Evolutionary conservation across 805 yeast genomes (phyloP), one percentile per base, ranked within the genome.

Genomic region (Metschnikowia colocasiae): DNA sequence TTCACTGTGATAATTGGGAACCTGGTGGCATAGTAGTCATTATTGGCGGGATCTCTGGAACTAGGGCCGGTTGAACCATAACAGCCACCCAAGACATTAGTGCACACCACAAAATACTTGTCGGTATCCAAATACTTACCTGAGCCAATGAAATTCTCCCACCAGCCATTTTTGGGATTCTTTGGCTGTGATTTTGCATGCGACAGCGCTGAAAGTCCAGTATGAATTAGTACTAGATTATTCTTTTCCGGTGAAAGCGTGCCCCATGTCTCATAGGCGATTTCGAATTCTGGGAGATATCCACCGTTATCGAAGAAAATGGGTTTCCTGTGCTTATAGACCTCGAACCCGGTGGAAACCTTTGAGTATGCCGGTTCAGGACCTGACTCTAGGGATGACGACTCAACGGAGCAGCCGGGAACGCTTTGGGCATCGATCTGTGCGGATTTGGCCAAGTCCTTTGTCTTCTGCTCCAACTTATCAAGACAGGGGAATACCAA

Each of bases 241-340:
- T 85, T 79, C 52, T 70, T 79, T 39, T 71, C 76, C 2, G 67
- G 62, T 54, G 87, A 85, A 52, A 91, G 71, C 6, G 61, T 56
- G 2, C 97, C 97, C 97, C 97, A 91, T 3, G 91, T 80, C 64
- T 91, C 97, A 67, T 87, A 91, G 0, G 97, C 97, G n/a, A 91
- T 74, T 55, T 86, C 81, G 57, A 78, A 87, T 51, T 78, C 80
- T 1, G 88, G 87, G 30, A 91, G 68, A 52, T 68, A 74, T 0
- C 91, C 94, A 12, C 97, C 97, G 62, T 84, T 81, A 60, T 91
- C 97, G 13, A 89, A 74, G 49, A 79, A 79, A 2, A 89, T 67
- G 0, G 92, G 91, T 20, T 78, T 67, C 3, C 68, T 47, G 8
- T 82, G 76, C 42, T 71, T 68, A 63, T 65, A 89, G 1, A 76